Conservation (phyloP, 805 yeast species). For the Teunomyces kruisii region DNA sequence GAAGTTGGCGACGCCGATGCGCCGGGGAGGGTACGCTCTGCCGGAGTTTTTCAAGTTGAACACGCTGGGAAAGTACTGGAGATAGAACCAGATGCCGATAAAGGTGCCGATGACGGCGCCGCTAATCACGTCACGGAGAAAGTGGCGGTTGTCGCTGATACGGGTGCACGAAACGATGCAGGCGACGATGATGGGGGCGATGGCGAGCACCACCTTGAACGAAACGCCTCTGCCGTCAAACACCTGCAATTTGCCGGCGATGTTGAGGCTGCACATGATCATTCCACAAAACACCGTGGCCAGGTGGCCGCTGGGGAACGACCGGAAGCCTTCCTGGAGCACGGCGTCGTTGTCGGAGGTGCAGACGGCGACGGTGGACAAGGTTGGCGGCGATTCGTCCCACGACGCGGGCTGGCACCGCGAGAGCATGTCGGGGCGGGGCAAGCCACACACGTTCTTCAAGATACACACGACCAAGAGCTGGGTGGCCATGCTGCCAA, state of each 20-base stretch:
- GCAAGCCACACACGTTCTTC: constrained; percentile 28
- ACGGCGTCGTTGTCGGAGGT: constrained; percentile 10
- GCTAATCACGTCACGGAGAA: constrained; percentile 35
- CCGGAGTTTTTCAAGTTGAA: constrained; percentile 29
- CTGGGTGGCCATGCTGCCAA: constrained; percentile 40
- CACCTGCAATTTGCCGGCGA: constrained; percentile 31
- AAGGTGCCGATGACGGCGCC: constrained; percentile 40
- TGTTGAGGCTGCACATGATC: constrained; percentile 32
- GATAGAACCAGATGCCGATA: constrained; percentile 34
- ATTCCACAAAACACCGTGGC: constrained; percentile 32
- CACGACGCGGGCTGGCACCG: constrained; percentile 20
- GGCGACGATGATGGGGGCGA: constrained; percentile 37
- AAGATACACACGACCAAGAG: constrained; percentile 34
- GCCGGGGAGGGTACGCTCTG: constrained; percentile 45
- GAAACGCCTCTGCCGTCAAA: constrained; percentile 37
- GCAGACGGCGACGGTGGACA: constrained; percentile 16
- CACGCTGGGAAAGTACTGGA: constrained; percentile 42
- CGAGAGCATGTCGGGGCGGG: constrained; percentile 27
- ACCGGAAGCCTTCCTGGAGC: constrained; percentile 25
- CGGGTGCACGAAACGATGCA: constrained; percentile 38
- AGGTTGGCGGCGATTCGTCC: constrained; percentile 2
- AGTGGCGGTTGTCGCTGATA: constrained; percentile 50
- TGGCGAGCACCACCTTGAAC: constrained; percentile 27
- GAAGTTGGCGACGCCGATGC: constrained; percentile 26
- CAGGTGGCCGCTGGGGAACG: constrained; percentile 31